Base-by-base conservation (phyloP, 495 filamentous ascomycete species). In the Aeminium ludgeri region DNA sequence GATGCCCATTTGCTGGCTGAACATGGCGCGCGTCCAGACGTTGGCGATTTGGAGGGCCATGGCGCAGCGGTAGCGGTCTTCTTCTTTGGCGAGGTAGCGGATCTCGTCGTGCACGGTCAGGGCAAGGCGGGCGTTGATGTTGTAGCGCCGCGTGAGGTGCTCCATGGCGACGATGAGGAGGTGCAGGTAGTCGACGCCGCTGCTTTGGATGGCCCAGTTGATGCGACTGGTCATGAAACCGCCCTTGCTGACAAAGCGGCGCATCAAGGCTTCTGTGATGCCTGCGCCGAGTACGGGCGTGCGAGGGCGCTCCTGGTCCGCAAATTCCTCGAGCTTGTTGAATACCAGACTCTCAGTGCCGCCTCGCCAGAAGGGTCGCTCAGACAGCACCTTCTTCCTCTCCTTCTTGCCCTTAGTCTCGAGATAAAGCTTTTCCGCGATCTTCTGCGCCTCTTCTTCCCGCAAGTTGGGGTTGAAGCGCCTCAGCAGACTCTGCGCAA, bases 71-170 rank as follows among this genome's bases (percentile, higher is more conserved):
- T 96, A 96, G 50, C 79, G 84, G 54, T 97, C 82, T 45, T 82
- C 70, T 1, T 86, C 72, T 50, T 75, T 76, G 17, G 92, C 82
- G 0, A 96, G 70, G 46, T 97, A 97, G 28, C 89, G 74, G 48
- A 97, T 96, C 56, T 97, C 89, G 57, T 97, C 89, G 59, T 97
- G 89, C 2, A 97, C 89, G 0, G 87, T 95, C 51, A 97, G 85
- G 10, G 89, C 74, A 16, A 97, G 64, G 1, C 89, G 80, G 7
- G 84, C 84, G 32, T 73, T 54, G 30, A 97, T 68, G 55, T 84
- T 86, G 63, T 80, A 96, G 15, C 73, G 78, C n/a, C 83, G 70
- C 41, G 76, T 78, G 6, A 97, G 71, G 55, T 92, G 89, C 55
- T 96, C 86, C 89, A 97, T 99, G 19, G 74, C 68, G 13, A 95